These are phyloP conservation scores for Ustilago tritici DNA, from an alignment of 1,284 basidiomycete genomes.

Conservation along the genomic window DNA sequence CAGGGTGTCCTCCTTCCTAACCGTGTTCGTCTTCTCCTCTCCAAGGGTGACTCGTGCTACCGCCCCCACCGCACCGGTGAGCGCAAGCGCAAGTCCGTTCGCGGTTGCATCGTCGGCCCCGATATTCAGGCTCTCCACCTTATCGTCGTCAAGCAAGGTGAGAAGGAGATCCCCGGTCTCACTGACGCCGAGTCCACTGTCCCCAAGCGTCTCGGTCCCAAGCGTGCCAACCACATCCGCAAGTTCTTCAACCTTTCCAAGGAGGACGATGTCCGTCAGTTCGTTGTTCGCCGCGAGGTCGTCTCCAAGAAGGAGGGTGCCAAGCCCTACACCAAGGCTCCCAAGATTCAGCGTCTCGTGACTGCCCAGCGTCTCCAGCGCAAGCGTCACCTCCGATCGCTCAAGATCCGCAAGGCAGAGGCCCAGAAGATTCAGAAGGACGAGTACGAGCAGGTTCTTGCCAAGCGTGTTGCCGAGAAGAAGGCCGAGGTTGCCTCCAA, in stretches of 20 bases:
- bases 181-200: constrained; percentile 84
- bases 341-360: constrained; percentile 77
- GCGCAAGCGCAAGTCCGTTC: constrained; percentile 98
- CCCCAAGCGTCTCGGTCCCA: constrained; percentile 94
- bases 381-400: constrained; percentile 89
- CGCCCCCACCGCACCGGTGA: constrained; percentile 91
- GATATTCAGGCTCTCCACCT: constrained; percentile 96
- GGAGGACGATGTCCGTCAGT: constrained; percentile 98
- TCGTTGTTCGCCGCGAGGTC: constrained; percentile 85
- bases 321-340: constrained; percentile 98
- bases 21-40: constrained; percentile 93
- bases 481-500: constrained; percentile 73
- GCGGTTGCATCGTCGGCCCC: constrained; percentile 92
- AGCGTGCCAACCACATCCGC: constrained; percentile 80
- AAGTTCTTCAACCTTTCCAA: constrained; percentile 98
- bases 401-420: constrained; percentile 89
- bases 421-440: constrained; percentile 93
- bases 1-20: constrained; percentile 95
- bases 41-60: constrained; percentile 98
- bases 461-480: constrained; percentile 92
- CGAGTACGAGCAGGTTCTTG: constrained; percentile 81
- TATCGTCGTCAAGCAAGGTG: constrained; percentile 97
- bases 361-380: constrained; percentile 95
- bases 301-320: constrained; percentile 91
- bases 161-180: constrained; percentile 88